Base-by-base conservation (phyloP, 1,284 basidiomycete species). In the Microbotryum saponariae region DNA sequence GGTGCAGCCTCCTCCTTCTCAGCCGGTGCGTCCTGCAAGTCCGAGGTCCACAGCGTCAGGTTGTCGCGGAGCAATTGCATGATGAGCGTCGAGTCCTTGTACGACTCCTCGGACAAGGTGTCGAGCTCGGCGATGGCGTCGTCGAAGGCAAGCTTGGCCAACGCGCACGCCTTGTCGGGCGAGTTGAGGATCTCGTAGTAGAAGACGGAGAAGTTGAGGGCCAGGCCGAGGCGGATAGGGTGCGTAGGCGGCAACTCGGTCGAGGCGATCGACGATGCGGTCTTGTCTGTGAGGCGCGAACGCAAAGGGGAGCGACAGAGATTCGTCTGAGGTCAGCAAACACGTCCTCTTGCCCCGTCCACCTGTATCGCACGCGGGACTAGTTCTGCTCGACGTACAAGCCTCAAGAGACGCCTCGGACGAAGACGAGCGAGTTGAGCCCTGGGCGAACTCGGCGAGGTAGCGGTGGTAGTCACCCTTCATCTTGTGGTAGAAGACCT, bases 381-480 rank as follows among this genome's bases (percentile, higher is more conserved):
- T 42, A 18, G 37, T 42, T 42, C 16, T 42, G 37, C 25, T 18
- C 9, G 23, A 62, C 64, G 37, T 21, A 66, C 64, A 78, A 42
- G 78, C 77, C 69, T 77, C 77, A 61, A 73, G 72, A 23, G 73
- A 72, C 27, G 73, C 72, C 65, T 73, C 72, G 37, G 73, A 73
- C 21, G 66, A 70, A 23, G 60, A 53, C 14, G 59, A 51, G 63
- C 72, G 72, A 21, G 68, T 68, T 20, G 69, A 75, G 60, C 77
- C 77, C 21, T 76, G 77, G 56, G 77, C 76, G 63, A 79, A 79
- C 71, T 79, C 78, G 67, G 78, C 78, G 60, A 79, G 76, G 77
- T 79, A 79, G 63, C 78, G 78, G 75, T 78, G 77, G 74, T 79
- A 79, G 73, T 79, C 78, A 58, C 78, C 78, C 76, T 79, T 78